Conservation (phyloP, 306 rosid genomes). For the Malus orientalis region DNA sequence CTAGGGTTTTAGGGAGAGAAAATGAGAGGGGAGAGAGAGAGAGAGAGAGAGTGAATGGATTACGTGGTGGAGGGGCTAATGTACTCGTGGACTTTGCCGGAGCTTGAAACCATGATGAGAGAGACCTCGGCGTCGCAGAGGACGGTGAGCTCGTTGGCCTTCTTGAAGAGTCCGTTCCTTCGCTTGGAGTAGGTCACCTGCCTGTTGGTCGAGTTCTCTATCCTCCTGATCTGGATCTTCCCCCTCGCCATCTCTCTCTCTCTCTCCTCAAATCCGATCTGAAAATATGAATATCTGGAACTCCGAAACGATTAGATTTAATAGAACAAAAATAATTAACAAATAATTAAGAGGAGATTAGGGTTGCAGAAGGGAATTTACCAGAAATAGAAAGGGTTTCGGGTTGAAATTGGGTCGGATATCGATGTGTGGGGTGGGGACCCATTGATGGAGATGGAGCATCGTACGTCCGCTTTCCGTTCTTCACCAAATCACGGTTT, state of each 20-base stretch:
- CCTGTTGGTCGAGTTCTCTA: slow-evolving; percentile 68
- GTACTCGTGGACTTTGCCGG: slow-evolving; percentile 62
- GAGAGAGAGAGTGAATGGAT: background rate
- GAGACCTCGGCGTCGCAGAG: slow-evolving; percentile 89
- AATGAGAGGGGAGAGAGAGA: background rate
- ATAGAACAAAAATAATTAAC: background rate
- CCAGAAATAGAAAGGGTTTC: slow-evolving; percentile 39
- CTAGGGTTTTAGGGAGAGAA: background rate
- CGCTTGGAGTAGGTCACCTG: slow-evolving; percentile 87
- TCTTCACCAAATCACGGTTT: background rate
- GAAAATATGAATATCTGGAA: background rate
- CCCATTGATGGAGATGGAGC: background rate
- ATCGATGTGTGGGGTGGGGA: background rate
- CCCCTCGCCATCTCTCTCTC: slow-evolving; percentile 63
- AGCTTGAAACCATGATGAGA: slow-evolving; percentile 55
- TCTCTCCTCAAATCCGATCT: background rate
- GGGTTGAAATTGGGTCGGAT: background rate
- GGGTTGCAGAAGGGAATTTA: slow-evolving; percentile 12
- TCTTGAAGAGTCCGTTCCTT: slow-evolving; percentile 78
- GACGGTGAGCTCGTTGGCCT: slow-evolving; percentile 80
- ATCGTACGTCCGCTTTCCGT: background rate
- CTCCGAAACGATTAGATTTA: background rate
- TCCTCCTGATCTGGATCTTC: slow-evolving; percentile 93
- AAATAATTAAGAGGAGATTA: background rate
- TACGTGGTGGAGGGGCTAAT: slow-evolving; percentile 65